Evolutionary conservation across 768 basidiomycete genomes (phyloP).

Genomic region (Suillus bovinus): DNA sequence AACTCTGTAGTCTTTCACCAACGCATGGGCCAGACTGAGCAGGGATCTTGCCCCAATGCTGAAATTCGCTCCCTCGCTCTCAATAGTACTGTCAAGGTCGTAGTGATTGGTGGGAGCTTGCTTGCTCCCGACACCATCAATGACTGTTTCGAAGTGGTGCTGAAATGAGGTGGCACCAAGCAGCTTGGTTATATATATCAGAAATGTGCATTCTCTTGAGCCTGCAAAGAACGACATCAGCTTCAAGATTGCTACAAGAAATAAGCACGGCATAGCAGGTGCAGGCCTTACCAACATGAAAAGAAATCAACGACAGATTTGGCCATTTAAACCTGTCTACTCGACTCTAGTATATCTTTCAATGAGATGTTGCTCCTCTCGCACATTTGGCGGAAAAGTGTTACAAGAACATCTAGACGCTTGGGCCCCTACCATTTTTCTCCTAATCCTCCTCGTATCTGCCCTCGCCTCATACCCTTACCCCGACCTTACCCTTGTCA

Average conservation of each 20-base stretch:
- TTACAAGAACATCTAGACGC: too few species aligned
- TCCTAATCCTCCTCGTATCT: too few species aligned
- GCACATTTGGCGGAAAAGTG: slow-evolving; percentile 65
- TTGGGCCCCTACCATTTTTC: too few species aligned
- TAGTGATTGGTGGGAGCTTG: too few species aligned
- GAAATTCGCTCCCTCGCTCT: slow-evolving; percentile 53
- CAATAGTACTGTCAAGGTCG: slow-evolving; percentile 51
- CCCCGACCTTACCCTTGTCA: too few species aligned
- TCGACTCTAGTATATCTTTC: slow-evolving; percentile 42
- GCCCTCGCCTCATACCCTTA: too few species aligned
- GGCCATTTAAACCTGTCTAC: background rate
- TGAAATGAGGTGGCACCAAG: too few species aligned
- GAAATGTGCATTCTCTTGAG: too few species aligned
- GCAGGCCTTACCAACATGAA: background rate
- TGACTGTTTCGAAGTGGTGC: slow-evolving; percentile 18
- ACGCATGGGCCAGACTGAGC: slow-evolving; percentile 53
- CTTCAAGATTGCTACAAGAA: background rate
- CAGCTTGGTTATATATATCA: too few species aligned
- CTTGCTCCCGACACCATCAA: slow-evolving; percentile 16
- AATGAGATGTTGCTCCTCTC: slow-evolving; percentile 50
- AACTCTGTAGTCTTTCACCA: slow-evolving; percentile 50
- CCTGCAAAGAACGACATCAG: too few species aligned
- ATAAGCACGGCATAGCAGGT: background rate
- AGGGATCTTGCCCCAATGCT: slow-evolving; percentile 48
- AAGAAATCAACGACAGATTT: background rate